Evolutionary conservation across 2,329 filamentous ascomycete genomes (phyloP).

Genomic region (Aspergillus proliferans): DNA sequence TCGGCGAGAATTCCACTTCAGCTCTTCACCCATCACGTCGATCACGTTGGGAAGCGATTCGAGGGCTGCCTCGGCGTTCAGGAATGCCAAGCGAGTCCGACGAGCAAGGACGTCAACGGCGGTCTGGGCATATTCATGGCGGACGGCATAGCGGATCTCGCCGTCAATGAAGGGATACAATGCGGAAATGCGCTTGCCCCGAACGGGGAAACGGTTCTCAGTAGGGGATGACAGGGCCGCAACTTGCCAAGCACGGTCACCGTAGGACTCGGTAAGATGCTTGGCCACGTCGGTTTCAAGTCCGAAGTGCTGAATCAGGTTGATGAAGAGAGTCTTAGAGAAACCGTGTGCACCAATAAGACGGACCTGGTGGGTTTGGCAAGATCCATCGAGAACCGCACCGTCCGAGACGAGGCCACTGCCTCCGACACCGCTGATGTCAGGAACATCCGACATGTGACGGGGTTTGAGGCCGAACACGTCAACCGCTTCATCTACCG

Average conservation of each 20-base stretch:
- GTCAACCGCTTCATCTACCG: conserved; percentile 71
- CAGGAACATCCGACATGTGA: conserved; percentile 54
- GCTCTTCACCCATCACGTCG: conserved; percentile 80
- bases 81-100: conserved; percentile 76
- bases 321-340: conserved; percentile 89
- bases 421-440: conserved; percentile 65
- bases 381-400: conserved; percentile 64
- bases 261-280: conserved; percentile 80
- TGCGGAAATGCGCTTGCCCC: conserved; percentile 70
- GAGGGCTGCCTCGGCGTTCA: conserved; percentile 85
- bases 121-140: conserved; percentile 86
- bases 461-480: conserved; percentile 58
- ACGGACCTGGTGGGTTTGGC: conserved; percentile 77
- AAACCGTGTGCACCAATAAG: conserved; percentile 80
- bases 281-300: conserved; percentile 87
- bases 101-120: conserved; percentile 82
- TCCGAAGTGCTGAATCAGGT: conserved; percentile 87
- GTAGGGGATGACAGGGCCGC: conserved; percentile 73
- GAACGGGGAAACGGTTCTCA: conserved; percentile 71
- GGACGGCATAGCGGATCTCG: conserved; percentile 80
- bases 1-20: conserved; percentile 67
- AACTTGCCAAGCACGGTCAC: conserved; percentile 87
- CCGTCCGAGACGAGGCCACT: conserved; percentile 65
- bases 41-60: conserved; percentile 80
- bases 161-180: conserved; percentile 90